Evolutionary conservation across 2,329 filamentous ascomycete genomes (phyloP).

Genomic region (Alternaria incomplexa): DNA sequence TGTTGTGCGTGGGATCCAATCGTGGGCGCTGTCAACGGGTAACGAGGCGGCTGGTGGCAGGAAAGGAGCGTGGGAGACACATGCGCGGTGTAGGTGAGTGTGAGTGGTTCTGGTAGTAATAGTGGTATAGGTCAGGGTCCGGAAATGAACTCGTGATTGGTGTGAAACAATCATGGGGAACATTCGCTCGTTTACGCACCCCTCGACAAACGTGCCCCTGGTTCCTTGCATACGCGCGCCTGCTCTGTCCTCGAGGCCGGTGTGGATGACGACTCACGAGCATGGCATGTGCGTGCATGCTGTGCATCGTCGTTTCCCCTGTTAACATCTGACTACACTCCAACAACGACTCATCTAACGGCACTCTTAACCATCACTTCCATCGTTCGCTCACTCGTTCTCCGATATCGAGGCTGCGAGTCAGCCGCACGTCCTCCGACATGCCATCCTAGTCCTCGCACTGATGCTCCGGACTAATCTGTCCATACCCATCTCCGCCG

Average conservation of each 20-base stretch:
- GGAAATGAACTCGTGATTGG: constrained; percentile 21
- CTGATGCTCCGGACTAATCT: background rate
- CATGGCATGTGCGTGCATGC: background rate
- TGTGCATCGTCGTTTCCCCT: background rate
- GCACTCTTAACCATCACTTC: background rate
- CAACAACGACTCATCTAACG: background rate
- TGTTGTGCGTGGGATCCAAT: constrained; percentile 14
- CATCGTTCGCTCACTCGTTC: background rate
- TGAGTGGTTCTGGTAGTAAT: constrained; percentile 17
- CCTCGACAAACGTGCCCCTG: background rate
- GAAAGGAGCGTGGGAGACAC: constrained; percentile 2
- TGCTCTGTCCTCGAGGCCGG: constrained; percentile 2
- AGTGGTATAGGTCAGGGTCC: constrained; percentile 5
- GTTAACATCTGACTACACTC: background rate
- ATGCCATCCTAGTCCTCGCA: background rate
- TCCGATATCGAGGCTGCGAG: background rate
- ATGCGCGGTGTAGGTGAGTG: constrained; percentile 1
- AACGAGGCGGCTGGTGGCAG: background rate
- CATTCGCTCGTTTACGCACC: background rate
- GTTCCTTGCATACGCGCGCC: constrained; percentile 6
- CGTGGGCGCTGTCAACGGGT: background rate
- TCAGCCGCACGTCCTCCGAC: background rate
- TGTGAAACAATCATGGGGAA: background rate
- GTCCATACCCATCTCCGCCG: background rate
- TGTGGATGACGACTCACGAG: background rate